Evolutionary conservation across 108 stramenopile genomes (phyloP).

Genomic region (Skeletonema menzelii): DNA sequence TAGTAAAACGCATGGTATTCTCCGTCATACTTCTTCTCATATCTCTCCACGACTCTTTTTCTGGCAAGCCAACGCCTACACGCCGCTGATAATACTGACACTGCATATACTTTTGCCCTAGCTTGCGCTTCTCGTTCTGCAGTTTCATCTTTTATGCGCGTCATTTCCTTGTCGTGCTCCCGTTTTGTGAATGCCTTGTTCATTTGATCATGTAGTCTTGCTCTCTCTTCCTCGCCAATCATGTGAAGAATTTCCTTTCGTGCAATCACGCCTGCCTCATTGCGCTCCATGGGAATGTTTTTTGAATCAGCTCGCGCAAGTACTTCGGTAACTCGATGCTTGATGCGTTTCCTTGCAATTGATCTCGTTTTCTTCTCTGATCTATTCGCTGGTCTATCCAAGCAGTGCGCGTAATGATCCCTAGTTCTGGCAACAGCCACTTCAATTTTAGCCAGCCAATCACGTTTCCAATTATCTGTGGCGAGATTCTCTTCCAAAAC

Average conservation of each 20-base stretch:
- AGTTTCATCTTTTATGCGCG: slow-evolving; percentile 8
- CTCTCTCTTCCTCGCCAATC: slow-evolving; percentile 31
- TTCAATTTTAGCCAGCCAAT: slow-evolving; percentile 28
- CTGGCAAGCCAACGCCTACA: slow-evolving; percentile 38
- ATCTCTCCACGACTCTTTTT: slow-evolving; percentile 28
- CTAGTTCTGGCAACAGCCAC: slow-evolving; percentile 16
- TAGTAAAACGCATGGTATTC: slow-evolving; percentile 34
- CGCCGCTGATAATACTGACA: slow-evolving; percentile 18
- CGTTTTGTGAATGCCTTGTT: slow-evolving; percentile 21
- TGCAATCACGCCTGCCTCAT: slow-evolving; percentile 37
- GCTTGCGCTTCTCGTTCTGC: slow-evolving; percentile 2
- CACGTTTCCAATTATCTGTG: slow-evolving; percentile 17
- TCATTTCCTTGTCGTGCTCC: slow-evolving; percentile 20
- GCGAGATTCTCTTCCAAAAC: slow-evolving; percentile 8
- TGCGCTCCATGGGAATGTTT: slow-evolving; percentile 33
- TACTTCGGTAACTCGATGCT: slow-evolving; percentile 13
- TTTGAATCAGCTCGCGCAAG: slow-evolving; percentile 24
- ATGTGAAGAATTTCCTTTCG: slow-evolving; percentile 27
- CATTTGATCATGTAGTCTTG: slow-evolving; percentile 15
- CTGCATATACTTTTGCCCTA: slow-evolving; percentile 22
- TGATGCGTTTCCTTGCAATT: slow-evolving; percentile 19
- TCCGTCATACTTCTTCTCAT: slow-evolving; percentile 32
- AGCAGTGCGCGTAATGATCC: slow-evolving; percentile 12
- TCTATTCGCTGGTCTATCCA: slow-evolving; percentile 22
- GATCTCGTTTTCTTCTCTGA: slow-evolving; percentile 23